These are phyloP conservation scores for Chalaropsis thielavioides DNA, from an alignment of 2,329 filamentous ascomycete species.

Conservation along the genomic window DNA sequence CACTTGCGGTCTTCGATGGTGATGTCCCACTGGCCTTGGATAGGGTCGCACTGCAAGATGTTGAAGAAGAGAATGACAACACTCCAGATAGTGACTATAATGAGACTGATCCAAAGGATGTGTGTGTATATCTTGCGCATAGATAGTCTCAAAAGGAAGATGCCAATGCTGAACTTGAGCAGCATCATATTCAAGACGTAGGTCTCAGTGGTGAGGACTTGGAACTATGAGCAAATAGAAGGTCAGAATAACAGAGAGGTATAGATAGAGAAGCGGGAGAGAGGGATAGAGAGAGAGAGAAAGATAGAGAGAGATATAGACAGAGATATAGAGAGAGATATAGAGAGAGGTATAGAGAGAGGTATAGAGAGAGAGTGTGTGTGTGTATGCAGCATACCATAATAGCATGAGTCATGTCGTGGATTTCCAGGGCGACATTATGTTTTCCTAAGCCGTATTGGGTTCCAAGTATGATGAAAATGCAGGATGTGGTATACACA, in stretches of 20 bases:
- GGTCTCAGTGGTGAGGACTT: constrained; percentile 36
- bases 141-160: constrained; percentile 37
- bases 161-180: constrained; percentile 40
- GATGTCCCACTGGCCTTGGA: constrained; percentile 39
- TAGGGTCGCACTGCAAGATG: constrained; percentile 36
- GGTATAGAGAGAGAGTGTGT: neutral
- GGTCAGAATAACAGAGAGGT: neutral
- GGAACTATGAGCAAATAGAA: constrained; percentile 27
- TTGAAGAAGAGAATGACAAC: constrained; percentile 38
- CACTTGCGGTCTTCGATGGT: constrained; percentile 31
- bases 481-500: constrained; percentile 35
- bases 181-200: constrained; percentile 42
- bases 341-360: too few species aligned
- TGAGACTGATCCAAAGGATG: constrained; percentile 33
- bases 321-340: too few species aligned
- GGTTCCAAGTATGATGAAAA: constrained; percentile 32
- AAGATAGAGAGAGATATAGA: neutral
- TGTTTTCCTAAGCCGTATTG: constrained; percentile 33
- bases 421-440: constrained; percentile 30
- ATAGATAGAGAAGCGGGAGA: neutral
- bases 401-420: constrained; percentile 31
- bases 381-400: constrained; percentile 26
- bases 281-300: neutral
- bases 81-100: constrained; percentile 34
- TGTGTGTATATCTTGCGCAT: constrained; percentile 33